A percentile compares a stretch with the other conserved stretches of the same genome.
Conservation (phyloP, 768 basidiomycete species). For the Fistulinella prunicolor region DNA sequence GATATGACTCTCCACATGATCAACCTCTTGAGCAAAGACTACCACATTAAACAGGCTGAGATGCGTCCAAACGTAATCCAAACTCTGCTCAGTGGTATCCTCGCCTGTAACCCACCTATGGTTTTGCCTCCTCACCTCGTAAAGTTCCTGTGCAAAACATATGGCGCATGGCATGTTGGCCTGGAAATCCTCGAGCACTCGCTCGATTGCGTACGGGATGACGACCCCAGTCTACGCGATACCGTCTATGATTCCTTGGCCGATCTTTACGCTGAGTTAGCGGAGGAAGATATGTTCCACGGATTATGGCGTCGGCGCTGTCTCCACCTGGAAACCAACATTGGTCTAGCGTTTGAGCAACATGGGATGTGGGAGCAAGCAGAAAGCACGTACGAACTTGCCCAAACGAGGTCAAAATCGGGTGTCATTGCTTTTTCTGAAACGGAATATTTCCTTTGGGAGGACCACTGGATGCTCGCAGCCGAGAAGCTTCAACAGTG, state of each 20-base stretch:
- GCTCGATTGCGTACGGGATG: constrained; percentile 76
- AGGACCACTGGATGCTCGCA: constrained; percentile 97
- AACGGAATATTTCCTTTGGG: constrained; percentile 96
- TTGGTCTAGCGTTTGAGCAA: constrained; percentile 87
- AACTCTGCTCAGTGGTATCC: constrained; percentile 80
- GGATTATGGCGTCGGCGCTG: constrained; percentile 92
- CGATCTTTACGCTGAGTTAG: constrained; percentile 92
- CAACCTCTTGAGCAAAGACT: constrained; percentile 87
- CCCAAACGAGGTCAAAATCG: constrained; percentile 79
- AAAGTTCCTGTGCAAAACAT: constrained; percentile 95
- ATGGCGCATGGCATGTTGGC: constrained; percentile 91
- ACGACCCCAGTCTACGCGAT: constrained; percentile 76
- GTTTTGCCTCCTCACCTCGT: constrained; percentile 90
- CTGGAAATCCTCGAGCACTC: constrained; percentile 82
- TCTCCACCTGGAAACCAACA: constrained; percentile 86
- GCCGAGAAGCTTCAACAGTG: constrained; percentile 97
- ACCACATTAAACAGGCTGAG: constrained; percentile 85
- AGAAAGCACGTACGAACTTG: constrained; percentile 80
- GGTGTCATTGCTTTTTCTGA: constrained; percentile 89
- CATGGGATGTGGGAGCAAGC: constrained; percentile 97
- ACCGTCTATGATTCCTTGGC: constrained; percentile 87
- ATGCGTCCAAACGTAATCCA: constrained; percentile 90
- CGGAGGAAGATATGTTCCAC: constrained; percentile 96
- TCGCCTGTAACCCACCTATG: constrained; percentile 84
- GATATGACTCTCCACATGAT: constrained; percentile 90